Evolutionary conservation across 306 rosid genomes (phyloP).

Genomic region (Malus asiatica): DNA sequence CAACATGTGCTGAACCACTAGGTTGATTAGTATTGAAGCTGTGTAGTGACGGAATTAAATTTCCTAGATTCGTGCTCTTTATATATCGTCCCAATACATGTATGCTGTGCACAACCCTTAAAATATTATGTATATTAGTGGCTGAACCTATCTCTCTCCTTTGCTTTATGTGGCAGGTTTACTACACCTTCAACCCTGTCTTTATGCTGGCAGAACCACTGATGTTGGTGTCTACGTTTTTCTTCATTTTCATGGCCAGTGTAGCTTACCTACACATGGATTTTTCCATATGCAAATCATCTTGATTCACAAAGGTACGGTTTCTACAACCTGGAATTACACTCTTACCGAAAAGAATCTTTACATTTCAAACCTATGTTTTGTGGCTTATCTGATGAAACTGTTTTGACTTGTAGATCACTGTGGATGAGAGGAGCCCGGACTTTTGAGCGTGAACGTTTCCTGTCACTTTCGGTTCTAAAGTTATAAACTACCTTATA

Average conservation of each 20-base stretch:
- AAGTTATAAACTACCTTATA: slow-evolving; percentile 4
- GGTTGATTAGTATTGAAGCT: not conserved
- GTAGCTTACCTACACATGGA: slow-evolving; percentile 75
- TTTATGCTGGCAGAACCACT: slow-evolving; percentile 97
- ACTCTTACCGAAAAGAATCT: not conserved
- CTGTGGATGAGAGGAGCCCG: slow-evolving; percentile 19
- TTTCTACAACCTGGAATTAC: not conserved
- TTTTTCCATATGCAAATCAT: slow-evolving; percentile 66
- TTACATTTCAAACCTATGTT: not conserved
- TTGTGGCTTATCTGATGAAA: slow-evolving; percentile 5
- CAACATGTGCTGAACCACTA: not conserved
- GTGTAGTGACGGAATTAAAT: not conserved
- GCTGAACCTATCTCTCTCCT: slow-evolving; percentile 3
- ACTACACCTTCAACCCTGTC: slow-evolving; percentile 77
- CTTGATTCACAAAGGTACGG: slow-evolving; percentile 31
- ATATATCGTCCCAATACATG: not conserved
- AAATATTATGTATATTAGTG: not conserved
- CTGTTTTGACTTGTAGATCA: slow-evolving; percentile 13
- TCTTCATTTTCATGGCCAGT: slow-evolving; percentile 65
- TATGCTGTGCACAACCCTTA: not conserved
- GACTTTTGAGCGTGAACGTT: slow-evolving; percentile 1
- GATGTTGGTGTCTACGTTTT: slow-evolving; percentile 69
- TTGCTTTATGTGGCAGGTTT: slow-evolving; percentile 42
- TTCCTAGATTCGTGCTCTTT: not conserved
- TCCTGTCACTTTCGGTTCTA: slow-evolving; percentile 14